Evolutionary conservation across 768 basidiomycete species (phyloP), one percentile per base, ranked within the genome.

Genomic region (Naganishia kalamii): DNA sequence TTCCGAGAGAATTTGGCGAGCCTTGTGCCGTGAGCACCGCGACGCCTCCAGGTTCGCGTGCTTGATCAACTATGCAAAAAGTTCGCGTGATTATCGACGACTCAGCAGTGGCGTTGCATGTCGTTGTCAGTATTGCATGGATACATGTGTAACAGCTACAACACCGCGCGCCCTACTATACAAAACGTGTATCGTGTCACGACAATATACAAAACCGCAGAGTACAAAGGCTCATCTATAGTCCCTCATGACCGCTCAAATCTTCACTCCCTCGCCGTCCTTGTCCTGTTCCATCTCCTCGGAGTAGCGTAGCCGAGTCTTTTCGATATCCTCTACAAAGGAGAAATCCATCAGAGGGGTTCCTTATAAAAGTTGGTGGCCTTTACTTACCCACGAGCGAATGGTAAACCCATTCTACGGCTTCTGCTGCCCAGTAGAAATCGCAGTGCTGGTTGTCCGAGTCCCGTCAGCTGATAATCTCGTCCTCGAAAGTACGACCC

Each of bases 351-450:
- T 5, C 19, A 27, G 40, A 37, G 12, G 6, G 44, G 25, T 12
- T 23, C 11, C 54, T 23, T 13, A 21, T n/a, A 35, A 33, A 10
- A 29, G n/a, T 3, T 13, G 15, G n/a, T 15, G 15, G 41, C 10
- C 2, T 10, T 21, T 48, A 70, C 68, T 69, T 60, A 71, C 75
- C 73, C 48, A 75, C 35, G 35, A 80, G 73, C 30, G 75, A 76
- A 49, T 72, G 63, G 65, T 79, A 81, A 27, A 79, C 80, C 72
- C 80, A 80, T 69, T 82, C 81, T 23, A 82, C 81, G 21, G 81
- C 81, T 66, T 82, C 81, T 4, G 81, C 81, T 11, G 81, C 80
- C 80, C 80, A 78, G 50, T 76, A 76, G 35, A 74, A 73, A 60
- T 78, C 77, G 50, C 77, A 79, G 51, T 78, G 77, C 76, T 75